Evolutionary conservation across 805 yeast genomes (phyloP), one percentile per base, ranked within the genome.

Genomic region (Yarrowia sp.): DNA sequence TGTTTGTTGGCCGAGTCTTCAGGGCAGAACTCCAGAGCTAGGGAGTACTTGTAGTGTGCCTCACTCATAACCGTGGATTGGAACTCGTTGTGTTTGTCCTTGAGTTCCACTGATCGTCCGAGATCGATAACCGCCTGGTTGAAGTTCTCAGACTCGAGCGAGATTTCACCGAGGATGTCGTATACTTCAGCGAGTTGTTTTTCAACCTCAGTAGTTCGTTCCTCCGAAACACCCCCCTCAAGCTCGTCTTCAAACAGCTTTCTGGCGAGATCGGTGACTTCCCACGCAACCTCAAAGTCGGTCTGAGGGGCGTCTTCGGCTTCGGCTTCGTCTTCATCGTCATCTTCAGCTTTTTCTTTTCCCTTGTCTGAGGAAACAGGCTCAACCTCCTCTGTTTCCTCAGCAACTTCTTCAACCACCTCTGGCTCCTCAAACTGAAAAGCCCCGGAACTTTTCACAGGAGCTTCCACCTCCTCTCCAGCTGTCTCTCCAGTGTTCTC

Each of bases 221-320:
- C 56, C 8, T 45, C 35, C 14, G 40, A 11, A 73, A 69, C 75
- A 40, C 71, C 75, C 12, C 74, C 77, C 72, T 79, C 79, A 4
- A 85, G 73, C 67, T 81, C 75, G 56, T 81, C 77, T 75, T 86
- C 87, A 72, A 86, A 89, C 53, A 90, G 76, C 1, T 89, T 82
- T 71, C 97, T 84, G 2, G 97, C 85, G 48, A 91, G 81, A 75
- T 93, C 97, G 19, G 92, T 79, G 9, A 91, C 84, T 43, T 90
- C 95, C 95, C 97, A 90, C 0, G 97, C 97, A 16, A 88, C 85
- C 75, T 90, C 96, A 74, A 94, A 91, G 73, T 89, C 97, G 16
- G 87, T 83, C 71, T 87, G 90, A 49, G 85, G 85, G 41, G 80
- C 83, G 26, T 77, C 85, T 14, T 74, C 71, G 5, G 73, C 76